These are phyloP conservation scores for Dujonia santamariae DNA, from an alignment of 1,139 yeast species.

Conservation along the genomic window DNA sequence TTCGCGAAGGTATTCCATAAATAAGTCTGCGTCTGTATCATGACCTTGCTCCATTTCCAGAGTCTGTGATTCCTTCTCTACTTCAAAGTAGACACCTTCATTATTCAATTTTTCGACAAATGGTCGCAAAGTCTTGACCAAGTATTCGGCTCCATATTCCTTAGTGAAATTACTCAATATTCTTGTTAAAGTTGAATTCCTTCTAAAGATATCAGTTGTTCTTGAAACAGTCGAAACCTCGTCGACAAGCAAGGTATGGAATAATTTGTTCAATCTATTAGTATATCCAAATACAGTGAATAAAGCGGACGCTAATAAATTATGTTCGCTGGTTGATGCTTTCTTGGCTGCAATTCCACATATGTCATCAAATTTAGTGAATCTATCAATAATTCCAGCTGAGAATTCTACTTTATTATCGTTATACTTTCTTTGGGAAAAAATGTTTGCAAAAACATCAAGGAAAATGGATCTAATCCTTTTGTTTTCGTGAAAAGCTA, in stretches of 20 bases:
- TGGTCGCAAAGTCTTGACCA: conserved; percentile 53
- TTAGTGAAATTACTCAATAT: conserved; percentile 70
- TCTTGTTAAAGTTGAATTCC: conserved; percentile 82
- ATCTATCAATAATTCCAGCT: conserved; percentile 18
- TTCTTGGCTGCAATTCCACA: conserved; percentile 62
- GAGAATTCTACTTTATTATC: conserved; percentile 24
- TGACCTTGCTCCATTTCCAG: too few species aligned
- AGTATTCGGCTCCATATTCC: conserved; percentile 59
- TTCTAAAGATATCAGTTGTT: conserved; percentile 70
- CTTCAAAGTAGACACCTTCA: conserved; percentile 56
- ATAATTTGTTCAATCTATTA: conserved; percentile 51
- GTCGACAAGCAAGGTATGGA: conserved; percentile 53
- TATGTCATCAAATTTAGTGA: conserved; percentile 26
- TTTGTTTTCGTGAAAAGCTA: conserved; percentile 70
- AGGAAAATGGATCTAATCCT: conserved; percentile 69
- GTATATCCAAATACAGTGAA: conserved; percentile 59
- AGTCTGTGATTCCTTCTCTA: conserved; percentile 55
- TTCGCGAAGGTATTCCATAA: conserved; percentile 54
- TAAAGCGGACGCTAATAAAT: conserved; percentile 62
- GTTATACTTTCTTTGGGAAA: conserved; percentile 34
- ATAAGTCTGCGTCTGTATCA: conserved; percentile 46
- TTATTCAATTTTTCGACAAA: conserved; percentile 50
- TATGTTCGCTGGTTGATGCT: conserved; percentile 53
- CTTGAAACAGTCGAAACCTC: conserved; percentile 62
- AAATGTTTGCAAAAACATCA: conserved; percentile 72